phyloP scores from a whole-genome alignment of 495 filamentous ascomycete species.

The Copromyces sp. region DNA sequence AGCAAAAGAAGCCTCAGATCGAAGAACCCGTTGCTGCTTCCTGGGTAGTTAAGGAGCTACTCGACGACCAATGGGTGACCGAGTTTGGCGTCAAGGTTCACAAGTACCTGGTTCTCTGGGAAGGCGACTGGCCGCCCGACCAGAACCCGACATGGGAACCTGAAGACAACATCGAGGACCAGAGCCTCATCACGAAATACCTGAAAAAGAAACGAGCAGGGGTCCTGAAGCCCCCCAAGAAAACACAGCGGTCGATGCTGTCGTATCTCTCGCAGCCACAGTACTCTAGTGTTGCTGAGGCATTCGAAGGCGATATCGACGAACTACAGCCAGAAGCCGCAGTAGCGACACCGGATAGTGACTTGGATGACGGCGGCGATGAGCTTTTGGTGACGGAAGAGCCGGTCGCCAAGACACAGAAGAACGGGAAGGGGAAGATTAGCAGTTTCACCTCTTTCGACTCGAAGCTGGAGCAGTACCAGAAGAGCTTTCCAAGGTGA shows the following conservation, averaged over 20 bases:
- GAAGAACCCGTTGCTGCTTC: conserved; percentile 8
- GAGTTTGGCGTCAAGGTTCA: conserved; percentile 16
- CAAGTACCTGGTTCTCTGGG: conserved; percentile 36
- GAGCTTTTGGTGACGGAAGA: conserved; percentile 12
- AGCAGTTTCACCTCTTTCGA: conserved; percentile 1
- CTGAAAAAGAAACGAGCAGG: conserved; percentile 17
- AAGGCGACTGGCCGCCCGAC: conserved; percentile 35
- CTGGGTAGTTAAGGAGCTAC: conserved; percentile 30
- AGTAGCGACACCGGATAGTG: neutral
- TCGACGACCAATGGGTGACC: conserved; percentile 21
- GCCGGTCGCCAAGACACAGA: neutral
- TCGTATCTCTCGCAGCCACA: conserved; percentile 11
- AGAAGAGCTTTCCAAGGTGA: neutral
- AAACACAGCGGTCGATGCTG: conserved; percentile 4
- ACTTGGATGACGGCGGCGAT: conserved; percentile 5
- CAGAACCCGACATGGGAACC: conserved; percentile 42
- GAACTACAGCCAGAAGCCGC: neutral
- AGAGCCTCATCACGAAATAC: conserved; percentile 22
- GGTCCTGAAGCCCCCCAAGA: conserved; percentile 7
- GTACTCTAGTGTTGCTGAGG: conserved; percentile 32
- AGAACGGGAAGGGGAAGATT: neutral
- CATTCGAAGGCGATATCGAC: conserved; percentile 26
- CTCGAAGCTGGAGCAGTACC: conserved; percentile 1
- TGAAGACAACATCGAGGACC: conserved; percentile 26
- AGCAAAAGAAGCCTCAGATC: conserved; percentile 3